A percentile compares a stretch with the other conserved stretches of the same genome.
Evolutionary conservation across 2,329 filamentous ascomycete genomes (phyloP).

Genomic region (Dactylellina haptotyla): DNA sequence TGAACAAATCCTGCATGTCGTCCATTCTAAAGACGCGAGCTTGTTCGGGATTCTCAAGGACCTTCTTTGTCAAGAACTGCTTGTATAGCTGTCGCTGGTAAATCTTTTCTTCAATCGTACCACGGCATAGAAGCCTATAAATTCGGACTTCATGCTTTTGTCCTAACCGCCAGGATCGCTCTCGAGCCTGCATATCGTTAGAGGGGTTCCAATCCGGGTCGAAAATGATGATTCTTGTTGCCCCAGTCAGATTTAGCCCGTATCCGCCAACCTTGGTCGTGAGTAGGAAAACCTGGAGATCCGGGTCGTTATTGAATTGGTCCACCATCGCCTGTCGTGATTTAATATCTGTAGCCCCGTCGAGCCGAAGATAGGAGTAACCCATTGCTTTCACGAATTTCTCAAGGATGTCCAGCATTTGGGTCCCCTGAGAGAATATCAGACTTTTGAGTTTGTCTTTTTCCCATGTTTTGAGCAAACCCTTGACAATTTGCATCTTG

Average conservation of each 20-base stretch:
- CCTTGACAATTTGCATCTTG: conserved; percentile 95
- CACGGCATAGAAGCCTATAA: conserved; percentile 96
- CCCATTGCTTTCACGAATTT: conserved; percentile 74
- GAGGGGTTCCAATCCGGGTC: conserved; percentile 96
- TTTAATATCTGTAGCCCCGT: conserved; percentile 88
- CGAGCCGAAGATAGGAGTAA: conserved; percentile 87
- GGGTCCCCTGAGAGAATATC: conserved; percentile 89
- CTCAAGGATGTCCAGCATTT: conserved; percentile 95
- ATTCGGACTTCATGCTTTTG: conserved; percentile 96
- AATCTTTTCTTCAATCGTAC: conserved; percentile 98
- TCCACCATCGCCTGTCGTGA: conserved; percentile 90
- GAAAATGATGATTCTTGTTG: conserved; percentile 95
- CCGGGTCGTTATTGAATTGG: conserved; percentile 83
- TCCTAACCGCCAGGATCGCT: conserved; percentile 93
- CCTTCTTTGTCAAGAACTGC: conserved; percentile 96
- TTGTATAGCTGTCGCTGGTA: conserved; percentile 99
- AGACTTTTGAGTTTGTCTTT: conserved; percentile 92
- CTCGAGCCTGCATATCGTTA: conserved; percentile 92
- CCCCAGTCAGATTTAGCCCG: conserved; percentile 92
- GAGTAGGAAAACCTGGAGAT: conserved; percentile 86
- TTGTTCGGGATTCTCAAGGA: conserved; percentile 92
- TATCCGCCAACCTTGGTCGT: conserved; percentile 96
- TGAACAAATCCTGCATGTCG: conserved; percentile 92
- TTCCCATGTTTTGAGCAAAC: conserved; percentile 87
- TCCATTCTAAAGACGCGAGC: conserved; percentile 81